Conservation (phyloP, 2,329 filamentous ascomycete genomes). For the Thelonectria olida region DNA sequence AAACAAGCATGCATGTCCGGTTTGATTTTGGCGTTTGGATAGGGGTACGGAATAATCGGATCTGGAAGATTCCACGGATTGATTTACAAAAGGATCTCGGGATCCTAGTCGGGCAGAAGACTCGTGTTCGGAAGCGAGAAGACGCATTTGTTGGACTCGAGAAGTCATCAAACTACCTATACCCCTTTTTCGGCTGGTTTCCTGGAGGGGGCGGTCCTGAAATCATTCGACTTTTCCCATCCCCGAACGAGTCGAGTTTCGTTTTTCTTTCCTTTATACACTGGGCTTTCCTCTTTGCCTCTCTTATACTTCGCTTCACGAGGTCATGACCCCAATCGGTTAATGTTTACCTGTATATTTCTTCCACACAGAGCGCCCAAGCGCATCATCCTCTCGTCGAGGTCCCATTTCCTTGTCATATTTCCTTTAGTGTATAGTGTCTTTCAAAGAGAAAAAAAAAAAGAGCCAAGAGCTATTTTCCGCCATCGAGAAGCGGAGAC, state of each 20-base stretch:
- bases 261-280: conserved; percentile 9
- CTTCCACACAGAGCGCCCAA: conserved; percentile 23
- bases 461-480: not conserved
- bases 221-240: conserved; percentile 6
- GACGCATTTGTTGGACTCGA: conserved; percentile 17
- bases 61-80: conserved; percentile 22
- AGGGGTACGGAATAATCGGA: conserved; percentile 39
- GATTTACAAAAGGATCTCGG: conserved; percentile 25
- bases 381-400: conserved; percentile 25
- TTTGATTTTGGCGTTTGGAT: conserved; percentile 50
- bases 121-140: conserved; percentile 14
- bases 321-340: conserved; percentile 45
- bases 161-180: conserved; percentile 21
- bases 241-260: conserved; percentile 11
- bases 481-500: not conserved
- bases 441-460: conserved; percentile 27
- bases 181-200: conserved; percentile 35
- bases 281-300: conserved; percentile 19
- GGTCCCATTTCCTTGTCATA: conserved; percentile 26
- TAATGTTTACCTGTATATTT: conserved; percentile 48
- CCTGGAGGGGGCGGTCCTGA: conserved; percentile 25
- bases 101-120: conserved; percentile 21
- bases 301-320: conserved; percentile 40
- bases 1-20: conserved; percentile 41
- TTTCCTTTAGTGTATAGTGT: conserved; percentile 41